Conservation (phyloP, 305 asterid genomes). For the Fraxinus latifolia region DNA sequence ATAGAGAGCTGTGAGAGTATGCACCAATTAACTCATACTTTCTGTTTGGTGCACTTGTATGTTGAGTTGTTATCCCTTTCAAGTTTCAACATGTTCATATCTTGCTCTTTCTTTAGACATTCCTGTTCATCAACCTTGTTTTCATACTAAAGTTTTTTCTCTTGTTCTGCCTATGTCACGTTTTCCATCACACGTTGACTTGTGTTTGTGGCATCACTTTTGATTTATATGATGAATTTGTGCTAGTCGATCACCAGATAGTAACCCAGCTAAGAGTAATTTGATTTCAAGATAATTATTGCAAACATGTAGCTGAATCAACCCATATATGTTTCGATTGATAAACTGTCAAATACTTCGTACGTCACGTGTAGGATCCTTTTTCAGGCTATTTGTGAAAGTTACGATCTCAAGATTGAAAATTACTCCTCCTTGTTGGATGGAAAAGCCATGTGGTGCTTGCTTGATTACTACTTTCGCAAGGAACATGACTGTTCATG, state of each 20-base stretch:
- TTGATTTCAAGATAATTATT: not conserved
- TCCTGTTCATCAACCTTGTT: not conserved
- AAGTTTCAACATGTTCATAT: not conserved
- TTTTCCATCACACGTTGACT: not conserved
- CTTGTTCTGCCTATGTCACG: not conserved
- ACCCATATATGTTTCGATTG: not conserved
- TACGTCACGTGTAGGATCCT: slow-evolving; percentile 2
- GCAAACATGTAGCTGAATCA: not conserved
- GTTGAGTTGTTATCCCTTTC: not conserved
- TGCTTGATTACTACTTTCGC: slow-evolving; percentile 94
- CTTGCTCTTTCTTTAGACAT: not conserved
- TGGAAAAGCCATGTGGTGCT: slow-evolving; percentile 99
- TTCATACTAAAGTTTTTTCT: not conserved
- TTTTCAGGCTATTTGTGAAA: slow-evolving; percentile 79
- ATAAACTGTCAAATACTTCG: not conserved
- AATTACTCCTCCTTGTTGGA: slow-evolving; percentile 74
- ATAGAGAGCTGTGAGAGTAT: not conserved
- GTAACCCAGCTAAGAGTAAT: not conserved
- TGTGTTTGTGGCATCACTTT: not conserved
- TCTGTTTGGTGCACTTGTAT: not conserved
- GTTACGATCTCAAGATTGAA: slow-evolving; percentile 67
- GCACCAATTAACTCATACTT: not conserved
- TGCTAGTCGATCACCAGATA: not conserved
- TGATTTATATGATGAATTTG: not conserved
- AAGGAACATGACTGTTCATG: slow-evolving; percentile 65